Base-by-base conservation (phyloP, 495 filamentous ascomycete genomes). In the Tetracladium marchalianum region DNA sequence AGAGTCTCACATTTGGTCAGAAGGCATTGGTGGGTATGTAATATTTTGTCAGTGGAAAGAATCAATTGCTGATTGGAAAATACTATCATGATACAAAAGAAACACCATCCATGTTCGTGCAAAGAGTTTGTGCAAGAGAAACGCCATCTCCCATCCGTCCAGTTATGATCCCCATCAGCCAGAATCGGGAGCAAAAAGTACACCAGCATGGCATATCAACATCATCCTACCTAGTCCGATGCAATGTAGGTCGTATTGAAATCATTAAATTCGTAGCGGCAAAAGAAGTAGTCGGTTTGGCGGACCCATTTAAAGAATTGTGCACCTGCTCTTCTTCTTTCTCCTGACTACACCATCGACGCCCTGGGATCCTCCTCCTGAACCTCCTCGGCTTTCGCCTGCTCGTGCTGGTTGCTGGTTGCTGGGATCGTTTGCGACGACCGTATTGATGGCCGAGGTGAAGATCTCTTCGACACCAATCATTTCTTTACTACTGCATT, bases 401-500 rank as follows among this genome's bases (percentile, higher is more conserved):
- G 39, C 60, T 50, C 44, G 58, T 62, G 16, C 46, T 49, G 27
- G 59, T 53, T 18, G 66, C 58, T 44, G 65, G 59, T 59, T 71
- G 55, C 52, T 63, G 67, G 55, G 68, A 51, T 82, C 80, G 59
- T 82, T 81, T 39, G 77, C 76, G 18, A 97, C 84, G 11, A 89
- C 88, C 39, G 82, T 87, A 53, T 87, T 81, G 57, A 98, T 88
- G 11, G 92, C 92, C 35, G 76, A 68, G 54, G 88, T 79, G 62
- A 98, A 98, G 55, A 98, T 89, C 51, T 95, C 89, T 58, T 97
- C 85, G 24, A 98, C 90, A 41, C 92, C 92, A 32, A 68, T 77
- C 85, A 92, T 90, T 66, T 97, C 93, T 66, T 97, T 97, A 66
- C 84, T 90, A 57, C 87, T 94, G 76, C 92, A 98, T 68, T 98